Base-by-base conservation (phyloP, 1,284 basidiomycete species). In the Dichomitus squalens region DNA sequence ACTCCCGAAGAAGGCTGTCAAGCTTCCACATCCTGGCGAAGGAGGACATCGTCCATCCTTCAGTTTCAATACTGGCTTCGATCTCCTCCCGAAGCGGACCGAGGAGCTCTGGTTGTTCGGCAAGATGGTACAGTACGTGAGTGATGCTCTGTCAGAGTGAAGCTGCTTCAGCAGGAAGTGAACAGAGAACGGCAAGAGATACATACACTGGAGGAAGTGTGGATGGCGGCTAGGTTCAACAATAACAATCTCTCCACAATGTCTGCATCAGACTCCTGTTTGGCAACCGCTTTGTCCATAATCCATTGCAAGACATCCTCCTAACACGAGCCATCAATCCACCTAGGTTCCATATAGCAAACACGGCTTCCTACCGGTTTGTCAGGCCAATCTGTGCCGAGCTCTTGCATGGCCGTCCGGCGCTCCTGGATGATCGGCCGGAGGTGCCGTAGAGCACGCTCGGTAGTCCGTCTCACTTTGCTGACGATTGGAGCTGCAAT, bases 1-100 rank as follows among this genome's bases (percentile, higher is more conserved):
- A 68, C 61, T 83, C 81, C 44, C 70, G 73, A 18, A 83, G 29
- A 63, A 82, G 79, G 59, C 80, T 82, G 63, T 83, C 80, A 1
- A 80, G 50, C 57, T 75, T 77, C 47, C 61, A 64, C 76, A 82
- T 77, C 51, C 74, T 75, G 34, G 59, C 66, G 31, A 82, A 53
- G 0, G 75, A 70, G 0, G 55, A 64, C 58, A 78, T 80, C 4
- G 77, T 73, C 79, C 80, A 80, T 0, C 80, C 81, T 4, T 79
- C 71, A 33, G 70, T 55, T 0, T 58, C 57, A 3, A 80, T 57
- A 6, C 76, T 63, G 2, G 59, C 35, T 29, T 79, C 59, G 21
- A 66, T 41, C 53, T 83, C 82, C 46, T 79, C 74, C 1, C 79
- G 76, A 16, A 83, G 66, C 0, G 70, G 69, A 35, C 70, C 58